A percentile compares a stretch with the other conserved stretches of the same genome.
phyloP scores from a whole-genome alignment of 495 filamentous ascomycete species.

The Penicillium tannophilum region DNA sequence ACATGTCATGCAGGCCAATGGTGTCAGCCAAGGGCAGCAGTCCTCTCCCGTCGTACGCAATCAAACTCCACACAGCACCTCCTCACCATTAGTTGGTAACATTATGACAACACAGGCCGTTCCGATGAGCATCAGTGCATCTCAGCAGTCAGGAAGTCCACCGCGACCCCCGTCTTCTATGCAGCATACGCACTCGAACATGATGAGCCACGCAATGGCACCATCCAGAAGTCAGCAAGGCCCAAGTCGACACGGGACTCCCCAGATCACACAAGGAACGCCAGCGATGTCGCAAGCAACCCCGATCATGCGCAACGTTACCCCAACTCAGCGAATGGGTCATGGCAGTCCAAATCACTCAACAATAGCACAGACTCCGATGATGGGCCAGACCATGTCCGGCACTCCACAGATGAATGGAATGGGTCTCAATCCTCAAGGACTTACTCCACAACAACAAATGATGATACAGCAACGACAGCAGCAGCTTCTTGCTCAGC shows the following conservation, averaged over 20 bases:
- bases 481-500: conserved; percentile 49
- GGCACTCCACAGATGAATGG: conserved; percentile 44
- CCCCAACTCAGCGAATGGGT: conserved; percentile 70
- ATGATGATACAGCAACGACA: conserved; percentile 50
- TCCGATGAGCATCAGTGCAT: conserved; percentile 79
- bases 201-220: conserved; percentile 72
- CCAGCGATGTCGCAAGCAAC: conserved; percentile 76
- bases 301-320: conserved; percentile 67
- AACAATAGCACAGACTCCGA: conserved; percentile 59
- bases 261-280: conserved; percentile 76
- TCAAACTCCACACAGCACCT: conserved; percentile 74
- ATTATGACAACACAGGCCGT: conserved; percentile 55
- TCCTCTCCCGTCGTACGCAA: conserved; percentile 81
- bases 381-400: conserved; percentile 58
- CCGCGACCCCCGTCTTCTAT: conserved; percentile 74
- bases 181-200: conserved; percentile 68
- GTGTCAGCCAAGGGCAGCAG: conserved; percentile 66
- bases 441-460: conserved; percentile 36
- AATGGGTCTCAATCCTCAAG: conserved; percentile 42
- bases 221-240: conserved; percentile 80
- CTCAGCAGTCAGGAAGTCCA: conserved; percentile 75
- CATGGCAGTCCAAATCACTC: conserved; percentile 68
- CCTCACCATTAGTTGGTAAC: conserved; percentile 72
- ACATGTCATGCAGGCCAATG: conserved; percentile 56
- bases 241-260: conserved; percentile 73